Evolutionary conservation across 176 grass and related monocot genomes (phyloP).

Genomic region (Elaeis guineensis): DNA sequence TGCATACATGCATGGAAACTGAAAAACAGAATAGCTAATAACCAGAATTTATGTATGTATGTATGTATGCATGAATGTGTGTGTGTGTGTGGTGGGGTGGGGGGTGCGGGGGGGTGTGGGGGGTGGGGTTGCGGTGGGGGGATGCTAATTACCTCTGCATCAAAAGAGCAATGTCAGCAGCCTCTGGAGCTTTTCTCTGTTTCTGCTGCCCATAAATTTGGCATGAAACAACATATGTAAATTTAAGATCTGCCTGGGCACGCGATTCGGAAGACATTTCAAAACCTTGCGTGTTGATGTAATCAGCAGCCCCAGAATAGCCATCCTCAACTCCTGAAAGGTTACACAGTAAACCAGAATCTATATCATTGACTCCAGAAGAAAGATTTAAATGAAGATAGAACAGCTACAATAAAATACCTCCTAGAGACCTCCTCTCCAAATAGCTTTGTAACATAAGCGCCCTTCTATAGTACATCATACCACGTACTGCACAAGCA

Average conservation of each 20-base stretch:
- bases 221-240: slow-evolving; percentile 95
- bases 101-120: too few relatives aligned
- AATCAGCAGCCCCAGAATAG: slow-evolving; percentile 52
- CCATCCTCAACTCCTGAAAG: slow-evolving; percentile 68
- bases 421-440: slow-evolving; percentile 73
- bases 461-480: slow-evolving; percentile 99
- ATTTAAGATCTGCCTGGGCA: slow-evolving; percentile 93
- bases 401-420: slow-evolving; percentile 28
- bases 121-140: too few relatives aligned
- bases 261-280: slow-evolving; percentile 71
- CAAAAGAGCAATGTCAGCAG: slow-evolving; percentile 84
- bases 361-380: too few relatives aligned
- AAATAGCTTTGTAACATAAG: slow-evolving; percentile 94
- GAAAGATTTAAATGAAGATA: slow-evolving; percentile 18
- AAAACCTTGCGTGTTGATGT: slow-evolving; percentile 74
- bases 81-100: too few relatives aligned
- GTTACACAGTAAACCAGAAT: slow-evolving; percentile 14
- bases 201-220: slow-evolving; percentile 99
- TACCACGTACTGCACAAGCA: slow-evolving; percentile 64
- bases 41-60: too few relatives aligned
- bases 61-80: too few relatives aligned
- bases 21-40: too few relatives aligned
- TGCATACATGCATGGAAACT: too few relatives aligned
- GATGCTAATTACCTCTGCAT: slow-evolving; percentile 57
- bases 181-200: slow-evolving; percentile 73